Base-by-base conservation (phyloP, 2,329 filamentous ascomycete genomes). In the Anisogramma anomala region DNA sequence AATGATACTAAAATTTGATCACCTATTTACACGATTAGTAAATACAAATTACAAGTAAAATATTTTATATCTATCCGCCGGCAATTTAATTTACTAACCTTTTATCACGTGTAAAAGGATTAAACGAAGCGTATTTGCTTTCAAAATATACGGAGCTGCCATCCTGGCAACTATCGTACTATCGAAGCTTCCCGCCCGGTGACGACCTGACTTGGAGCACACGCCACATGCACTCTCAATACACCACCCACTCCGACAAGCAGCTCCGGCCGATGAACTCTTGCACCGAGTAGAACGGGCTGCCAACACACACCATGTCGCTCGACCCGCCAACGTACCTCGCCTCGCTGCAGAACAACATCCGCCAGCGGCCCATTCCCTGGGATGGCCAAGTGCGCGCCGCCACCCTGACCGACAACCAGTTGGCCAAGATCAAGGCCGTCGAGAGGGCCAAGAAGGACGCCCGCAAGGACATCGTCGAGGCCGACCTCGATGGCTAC, bases 391-490 rank as follows among this genome's bases (percentile, higher is more conserved):
- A 89, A 55, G 86, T 94, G 52, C 79, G 91, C 62, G 86, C 86
- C 53, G 86, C 88, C 62, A 91, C 86, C 57, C 84, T 98, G 64
- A 94, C 84, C 44, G 89, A 96, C 53, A 81, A 84, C 52, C 89
- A 98, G 64, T 77, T 95, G 53, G 84, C 83, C 68, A 89, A 88
- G 72, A 94, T 98, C 66, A 88, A 88, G 63, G 85, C 88, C 47
- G 85, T 96, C 53, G 91, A 96, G 63, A 96, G 95, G 66, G 84
- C 91, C 51, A 84, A 87, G 62, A 91, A 86, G 62, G 91, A 96
- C 52, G 83, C 87, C 64, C 78, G 88, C 57, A 82, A 81, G 58
- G 77, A 89, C 57, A 82, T 79, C 14, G 79, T 96, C 48, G 84
- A 94, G 60, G 67, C 65, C 42, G 84, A 95, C 63, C 65, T 89